A percentile compares a stretch with the other conserved stretches of the same genome.
These are phyloP conservation scores for Leccinum pachyderme DNA, from an alignment of 1,284 basidiomycete genomes.

Conservation along the genomic window DNA sequence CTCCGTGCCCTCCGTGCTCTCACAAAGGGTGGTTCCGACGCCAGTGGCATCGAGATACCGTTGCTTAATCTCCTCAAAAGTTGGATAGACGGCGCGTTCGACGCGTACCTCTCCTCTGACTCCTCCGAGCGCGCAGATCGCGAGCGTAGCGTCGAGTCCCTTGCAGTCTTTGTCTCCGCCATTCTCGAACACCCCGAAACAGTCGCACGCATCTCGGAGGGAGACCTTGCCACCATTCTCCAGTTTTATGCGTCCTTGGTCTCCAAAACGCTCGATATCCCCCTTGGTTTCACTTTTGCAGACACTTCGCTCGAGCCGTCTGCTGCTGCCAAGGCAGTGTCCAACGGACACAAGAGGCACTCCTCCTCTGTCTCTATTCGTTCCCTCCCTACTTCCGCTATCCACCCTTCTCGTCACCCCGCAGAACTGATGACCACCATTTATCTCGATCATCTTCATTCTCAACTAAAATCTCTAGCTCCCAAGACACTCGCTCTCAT, in stretches of 20 bases:
- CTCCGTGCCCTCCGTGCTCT: conserved; percentile 64
- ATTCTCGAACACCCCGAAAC: conserved; percentile 51
- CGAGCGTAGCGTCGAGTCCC: conserved; percentile 57
- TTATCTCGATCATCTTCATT: conserved; percentile 61
- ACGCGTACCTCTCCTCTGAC: conserved; percentile 44
- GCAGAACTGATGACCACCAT: conserved; percentile 59
- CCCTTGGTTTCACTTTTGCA: conserved; percentile 22
- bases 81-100: conserved; percentile 66
- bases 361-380: conserved; percentile 33
- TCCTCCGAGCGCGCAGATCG: conserved; percentile 50
- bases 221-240: conserved; percentile 50
- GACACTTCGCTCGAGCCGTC: conserved; percentile 31
- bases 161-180: conserved; percentile 54
- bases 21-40: conserved; percentile 54
- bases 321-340: conserved; percentile 24
- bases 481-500: conserved; percentile 52
- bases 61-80: conserved; percentile 53
- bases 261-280: conserved; percentile 48
- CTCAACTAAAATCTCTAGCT: conserved; percentile 56
- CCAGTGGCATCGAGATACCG: conserved; percentile 60
- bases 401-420: conserved; percentile 41
- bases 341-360: conserved; percentile 53
- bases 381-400: conserved; percentile 21
- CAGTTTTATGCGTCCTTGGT: conserved; percentile 59
- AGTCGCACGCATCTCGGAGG: conserved; percentile 56